These are phyloP conservation scores for Tanacetum coccineum DNA, from an alignment of 129 eudicot species.

Conservation along the genomic window DNA sequence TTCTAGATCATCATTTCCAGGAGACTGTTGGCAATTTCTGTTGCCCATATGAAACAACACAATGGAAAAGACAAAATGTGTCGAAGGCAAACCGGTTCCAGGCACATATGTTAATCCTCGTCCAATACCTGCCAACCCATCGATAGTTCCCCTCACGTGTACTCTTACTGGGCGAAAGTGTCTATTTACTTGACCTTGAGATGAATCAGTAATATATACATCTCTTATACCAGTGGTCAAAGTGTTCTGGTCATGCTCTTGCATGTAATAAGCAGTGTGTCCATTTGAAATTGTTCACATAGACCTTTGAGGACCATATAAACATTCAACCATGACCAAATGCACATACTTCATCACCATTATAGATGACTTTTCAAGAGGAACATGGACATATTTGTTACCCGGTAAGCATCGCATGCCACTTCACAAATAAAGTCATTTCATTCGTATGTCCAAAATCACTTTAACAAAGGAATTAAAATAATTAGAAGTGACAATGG, in stretches of 20 bases:
- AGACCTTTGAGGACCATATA: too few relatives aligned
- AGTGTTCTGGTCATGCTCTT: slow-evolving; percentile 67
- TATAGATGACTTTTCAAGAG: too few relatives aligned
- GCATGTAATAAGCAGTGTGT: slow-evolving; percentile 75
- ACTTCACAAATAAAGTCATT: too few relatives aligned
- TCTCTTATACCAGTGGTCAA: slow-evolving; percentile 56
- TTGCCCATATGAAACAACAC: slow-evolving; percentile 80
- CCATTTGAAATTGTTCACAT: too few relatives aligned
- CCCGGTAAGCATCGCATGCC: too few relatives aligned
- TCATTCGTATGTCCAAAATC: too few relatives aligned
- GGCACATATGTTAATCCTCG: slow-evolving; percentile 83
- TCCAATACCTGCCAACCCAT: slow-evolving; percentile 96
- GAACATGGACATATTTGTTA: too few relatives aligned
- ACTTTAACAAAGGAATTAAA: too few relatives aligned
- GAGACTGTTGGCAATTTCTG: slow-evolving; percentile 72
- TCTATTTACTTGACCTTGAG: slow-evolving; percentile 77
- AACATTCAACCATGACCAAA: too few relatives aligned
- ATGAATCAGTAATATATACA: slow-evolving; percentile 60
- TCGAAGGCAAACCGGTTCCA: slow-evolving; percentile 78
- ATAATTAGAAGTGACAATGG: too few relatives aligned
- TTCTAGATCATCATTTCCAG: slow-evolving; percentile 25
- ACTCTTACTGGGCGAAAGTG: slow-evolving; percentile 84
- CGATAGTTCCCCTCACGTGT: slow-evolving; percentile 82
- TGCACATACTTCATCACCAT: too few relatives aligned
- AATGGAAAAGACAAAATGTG: slow-evolving; percentile 90